Evolutionary conservation across 371 early-diverging fungal species (phyloP).

Genomic region (Haplosporangium sp.): DNA sequence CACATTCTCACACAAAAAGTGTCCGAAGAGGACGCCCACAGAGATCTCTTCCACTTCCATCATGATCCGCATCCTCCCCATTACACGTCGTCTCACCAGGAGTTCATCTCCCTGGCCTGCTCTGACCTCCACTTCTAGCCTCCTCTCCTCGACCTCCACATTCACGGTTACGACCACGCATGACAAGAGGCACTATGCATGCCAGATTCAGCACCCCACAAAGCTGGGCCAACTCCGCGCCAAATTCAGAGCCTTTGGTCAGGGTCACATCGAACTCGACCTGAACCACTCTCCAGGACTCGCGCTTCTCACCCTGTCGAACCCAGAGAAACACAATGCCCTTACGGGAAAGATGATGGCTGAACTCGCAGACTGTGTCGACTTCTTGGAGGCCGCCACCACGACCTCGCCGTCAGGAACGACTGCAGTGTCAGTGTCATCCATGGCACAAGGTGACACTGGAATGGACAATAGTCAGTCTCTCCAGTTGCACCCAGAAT

Average conservation of each 20-base stretch:
- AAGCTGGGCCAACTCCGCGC: conserved; percentile 53
- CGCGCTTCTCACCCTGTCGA: conserved; percentile 61
- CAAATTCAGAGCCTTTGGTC: conserved; percentile 58
- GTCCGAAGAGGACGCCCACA: no score
- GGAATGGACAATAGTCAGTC: neutral
- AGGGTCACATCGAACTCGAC: conserved; percentile 59
- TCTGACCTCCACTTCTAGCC: neutral
- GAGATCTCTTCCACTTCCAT: no score
- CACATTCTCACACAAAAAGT: no score
- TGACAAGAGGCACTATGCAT: conserved; percentile 12
- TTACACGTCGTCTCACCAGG: no score
- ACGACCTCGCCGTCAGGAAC: neutral
- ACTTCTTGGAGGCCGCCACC: conserved; percentile 55
- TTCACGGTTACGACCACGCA: neutral
- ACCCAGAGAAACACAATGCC: conserved; percentile 70
- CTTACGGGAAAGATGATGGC: conserved; percentile 81
- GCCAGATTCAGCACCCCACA: conserved; percentile 49
- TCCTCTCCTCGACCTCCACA: neutral
- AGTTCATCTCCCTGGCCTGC: no score
- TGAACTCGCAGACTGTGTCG: conserved; percentile 67
- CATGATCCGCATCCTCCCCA: no score
- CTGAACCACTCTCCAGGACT: conserved; percentile 59
- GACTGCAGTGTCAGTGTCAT: conserved; percentile 6
- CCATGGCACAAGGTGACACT: neutral
- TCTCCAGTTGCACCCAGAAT: conserved; percentile 12